phyloP scores from a whole-genome alignment of 2,329 filamentous ascomycete species.

The Chaetomium olivaceum region DNA sequence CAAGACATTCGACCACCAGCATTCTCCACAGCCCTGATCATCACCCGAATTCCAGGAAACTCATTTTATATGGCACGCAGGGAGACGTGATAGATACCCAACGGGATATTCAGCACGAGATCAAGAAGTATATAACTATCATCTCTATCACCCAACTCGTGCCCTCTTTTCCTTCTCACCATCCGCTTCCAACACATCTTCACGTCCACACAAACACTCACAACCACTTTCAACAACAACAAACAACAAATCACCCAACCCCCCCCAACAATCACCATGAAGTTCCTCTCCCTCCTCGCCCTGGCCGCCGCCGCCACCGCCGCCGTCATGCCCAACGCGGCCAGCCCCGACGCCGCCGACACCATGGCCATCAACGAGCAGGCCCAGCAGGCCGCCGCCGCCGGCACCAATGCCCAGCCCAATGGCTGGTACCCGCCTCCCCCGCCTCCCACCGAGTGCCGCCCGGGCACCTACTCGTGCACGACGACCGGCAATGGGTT shows the following conservation, averaged over 20 bases:
- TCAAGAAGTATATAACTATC: constrained; percentile 13
- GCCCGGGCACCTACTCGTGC: not conserved
- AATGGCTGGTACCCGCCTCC: not conserved
- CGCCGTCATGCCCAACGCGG: constrained; percentile 17
- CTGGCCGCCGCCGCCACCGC: constrained; percentile 24
- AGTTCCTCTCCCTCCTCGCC: constrained; percentile 27
- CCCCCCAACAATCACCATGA: constrained; percentile 27
- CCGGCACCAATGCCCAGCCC: not conserved
- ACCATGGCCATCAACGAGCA: constrained; percentile 4
- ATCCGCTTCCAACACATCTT: constrained; percentile 15
- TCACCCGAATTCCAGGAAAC: not conserved
- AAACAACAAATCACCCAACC: not conserved
- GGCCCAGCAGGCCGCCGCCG: not conserved
- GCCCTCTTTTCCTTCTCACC: constrained; percentile 7
- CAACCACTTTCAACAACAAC: not conserved
- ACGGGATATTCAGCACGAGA: too few species aligned
- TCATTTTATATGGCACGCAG: not conserved
- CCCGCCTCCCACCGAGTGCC: not conserved
- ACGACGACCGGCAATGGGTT: not conserved
- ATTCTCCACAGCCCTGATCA: not conserved
- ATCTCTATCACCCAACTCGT: not conserved
- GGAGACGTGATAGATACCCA: not conserved
- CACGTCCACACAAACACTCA: not conserved
- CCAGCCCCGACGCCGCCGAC: not conserved
- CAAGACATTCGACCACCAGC: constrained; percentile 13